phyloP scores from a whole-genome alignment of 2,329 filamentous ascomycete genomes.

The Endocalyx cinctus region DNA sequence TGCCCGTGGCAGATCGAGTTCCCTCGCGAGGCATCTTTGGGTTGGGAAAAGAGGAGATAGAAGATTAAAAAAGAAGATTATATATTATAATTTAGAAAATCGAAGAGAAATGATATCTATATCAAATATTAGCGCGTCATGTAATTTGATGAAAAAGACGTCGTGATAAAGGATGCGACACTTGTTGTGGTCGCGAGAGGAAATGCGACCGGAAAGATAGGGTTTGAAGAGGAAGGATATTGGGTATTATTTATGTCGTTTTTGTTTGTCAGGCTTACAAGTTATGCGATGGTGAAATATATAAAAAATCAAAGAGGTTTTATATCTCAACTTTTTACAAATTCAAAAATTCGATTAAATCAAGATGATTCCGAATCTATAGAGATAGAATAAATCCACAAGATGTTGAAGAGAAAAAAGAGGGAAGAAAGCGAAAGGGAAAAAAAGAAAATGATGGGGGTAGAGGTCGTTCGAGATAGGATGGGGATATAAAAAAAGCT shows the following conservation, averaged over 20 bases:
- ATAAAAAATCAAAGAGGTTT: conserved; percentile 3
- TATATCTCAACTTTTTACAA: conserved; percentile 1
- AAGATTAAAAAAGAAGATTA: conserved; percentile 1
- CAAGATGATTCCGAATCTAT: conserved; percentile 4
- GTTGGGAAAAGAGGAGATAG: conserved; percentile 1
- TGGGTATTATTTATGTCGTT: too few species aligned
- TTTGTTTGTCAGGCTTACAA: too few species aligned
- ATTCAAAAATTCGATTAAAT: conserved; percentile 7
- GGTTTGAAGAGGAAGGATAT: conserved; percentile 7
- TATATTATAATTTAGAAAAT: neutral
- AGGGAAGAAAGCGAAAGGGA: conserved; percentile 10
- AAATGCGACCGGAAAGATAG: conserved; percentile 25
- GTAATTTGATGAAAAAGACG: conserved; percentile 10
- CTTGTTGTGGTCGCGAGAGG: conserved; percentile 14
- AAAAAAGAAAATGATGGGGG: conserved; percentile 10
- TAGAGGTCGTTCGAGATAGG: conserved; percentile 6
- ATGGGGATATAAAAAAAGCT: neutral
- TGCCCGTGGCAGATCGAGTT: conserved; percentile 48
- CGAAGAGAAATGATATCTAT: conserved; percentile 14
- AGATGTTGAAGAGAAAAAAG: conserved; percentile 6
- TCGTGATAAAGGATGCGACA: conserved; percentile 15
- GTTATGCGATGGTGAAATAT: conserved; percentile 7
- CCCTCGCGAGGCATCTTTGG: conserved; percentile 43
- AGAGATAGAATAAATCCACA: conserved; percentile 4
- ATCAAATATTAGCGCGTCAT: conserved; percentile 17